Conservation (phyloP, 768 basidiomycete species). For the Boletus vermiculosoides region DNA sequence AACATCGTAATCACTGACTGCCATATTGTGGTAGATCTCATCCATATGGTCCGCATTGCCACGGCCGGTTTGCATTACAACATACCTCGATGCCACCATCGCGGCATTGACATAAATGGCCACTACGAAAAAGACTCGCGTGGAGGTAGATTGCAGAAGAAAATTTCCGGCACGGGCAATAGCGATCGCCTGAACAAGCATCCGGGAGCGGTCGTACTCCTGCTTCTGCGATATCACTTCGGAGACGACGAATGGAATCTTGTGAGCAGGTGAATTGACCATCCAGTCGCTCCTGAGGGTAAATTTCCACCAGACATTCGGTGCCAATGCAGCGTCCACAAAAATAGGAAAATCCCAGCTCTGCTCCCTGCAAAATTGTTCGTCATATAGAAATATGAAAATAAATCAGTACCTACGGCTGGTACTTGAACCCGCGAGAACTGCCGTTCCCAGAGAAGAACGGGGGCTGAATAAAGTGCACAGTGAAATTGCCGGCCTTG, state of each 20-base stretch:
- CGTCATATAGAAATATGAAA: background rate
- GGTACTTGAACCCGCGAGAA: background rate
- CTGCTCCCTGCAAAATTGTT: constrained; percentile 1
- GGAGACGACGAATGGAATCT: constrained; percentile 12
- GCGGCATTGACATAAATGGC: constrained; percentile 5
- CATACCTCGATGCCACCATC: constrained; percentile 6
- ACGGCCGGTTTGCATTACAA: background rate
- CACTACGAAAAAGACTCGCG: constrained; percentile 11
- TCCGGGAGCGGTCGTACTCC: background rate
- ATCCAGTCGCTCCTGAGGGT: constrained; percentile 6
- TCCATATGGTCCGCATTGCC: background rate
- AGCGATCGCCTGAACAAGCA: constrained; percentile 16
- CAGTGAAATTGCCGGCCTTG: constrained; percentile 6
- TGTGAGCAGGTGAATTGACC: background rate
- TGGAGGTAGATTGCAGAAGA: background rate
- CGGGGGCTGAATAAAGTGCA: constrained; percentile 10
- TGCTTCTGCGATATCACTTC: constrained; percentile 2
- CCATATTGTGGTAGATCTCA: background rate
- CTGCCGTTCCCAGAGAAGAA: constrained; percentile 1
- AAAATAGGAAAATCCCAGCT: constrained; percentile 14
- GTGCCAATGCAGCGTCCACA: background rate
- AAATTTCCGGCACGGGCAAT: background rate
- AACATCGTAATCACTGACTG: background rate
- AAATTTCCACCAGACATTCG: background rate
- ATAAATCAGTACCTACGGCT: background rate